phyloP scores from a whole-genome alignment of 2,329 filamentous ascomycete species.

The Cladosporium sp. region DNA sequence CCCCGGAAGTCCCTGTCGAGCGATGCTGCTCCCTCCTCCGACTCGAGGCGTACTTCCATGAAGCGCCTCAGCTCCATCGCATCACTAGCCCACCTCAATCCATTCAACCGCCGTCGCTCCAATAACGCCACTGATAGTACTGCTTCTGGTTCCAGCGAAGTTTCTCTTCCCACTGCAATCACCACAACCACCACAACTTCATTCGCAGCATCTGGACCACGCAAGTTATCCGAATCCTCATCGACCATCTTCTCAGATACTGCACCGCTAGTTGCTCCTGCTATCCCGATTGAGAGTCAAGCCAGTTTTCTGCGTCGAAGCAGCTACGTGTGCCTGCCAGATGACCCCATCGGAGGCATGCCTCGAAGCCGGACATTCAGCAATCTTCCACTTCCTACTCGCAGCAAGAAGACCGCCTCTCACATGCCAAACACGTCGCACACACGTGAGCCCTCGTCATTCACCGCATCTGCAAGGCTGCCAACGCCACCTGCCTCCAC shows the following conservation, averaged over 20 bases:
- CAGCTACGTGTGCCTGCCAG: slow-evolving; percentile 31
- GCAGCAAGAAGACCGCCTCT: slow-evolving; percentile 22
- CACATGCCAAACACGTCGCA: slow-evolving; percentile 22
- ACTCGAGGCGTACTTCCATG: slow-evolving; percentile 12
- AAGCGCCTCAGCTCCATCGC: slow-evolving; percentile 32
- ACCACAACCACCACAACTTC: slow-evolving; percentile 11
- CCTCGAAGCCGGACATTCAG: slow-evolving; percentile 34
- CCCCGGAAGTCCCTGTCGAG: slow-evolving; percentile 21
- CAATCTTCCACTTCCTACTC: slow-evolving; percentile 30
- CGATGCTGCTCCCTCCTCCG: slow-evolving; percentile 14
- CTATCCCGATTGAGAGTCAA: slow-evolving; percentile 14
- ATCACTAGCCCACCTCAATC: slow-evolving; percentile 30
- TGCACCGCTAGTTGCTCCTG: slow-evolving; percentile 4
- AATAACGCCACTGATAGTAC: slow-evolving; percentile 25
- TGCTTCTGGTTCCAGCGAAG: slow-evolving; percentile 22
- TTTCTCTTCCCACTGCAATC: slow-evolving; percentile 13
- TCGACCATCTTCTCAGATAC: background rate
- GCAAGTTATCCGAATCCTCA: slow-evolving; percentile 7
- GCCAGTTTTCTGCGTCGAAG: slow-evolving; percentile 19
- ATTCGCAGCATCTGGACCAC: slow-evolving; percentile 6
- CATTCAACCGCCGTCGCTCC: slow-evolving; percentile 30
- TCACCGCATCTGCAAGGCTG: slow-evolving; percentile 19
- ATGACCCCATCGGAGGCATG: slow-evolving; percentile 31
- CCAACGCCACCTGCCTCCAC: slow-evolving; percentile 23
- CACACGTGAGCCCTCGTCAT: slow-evolving; percentile 12